Conservation (phyloP, 2,329 filamentous ascomycete species). For the Aspergillus transmontanensis region DNA sequence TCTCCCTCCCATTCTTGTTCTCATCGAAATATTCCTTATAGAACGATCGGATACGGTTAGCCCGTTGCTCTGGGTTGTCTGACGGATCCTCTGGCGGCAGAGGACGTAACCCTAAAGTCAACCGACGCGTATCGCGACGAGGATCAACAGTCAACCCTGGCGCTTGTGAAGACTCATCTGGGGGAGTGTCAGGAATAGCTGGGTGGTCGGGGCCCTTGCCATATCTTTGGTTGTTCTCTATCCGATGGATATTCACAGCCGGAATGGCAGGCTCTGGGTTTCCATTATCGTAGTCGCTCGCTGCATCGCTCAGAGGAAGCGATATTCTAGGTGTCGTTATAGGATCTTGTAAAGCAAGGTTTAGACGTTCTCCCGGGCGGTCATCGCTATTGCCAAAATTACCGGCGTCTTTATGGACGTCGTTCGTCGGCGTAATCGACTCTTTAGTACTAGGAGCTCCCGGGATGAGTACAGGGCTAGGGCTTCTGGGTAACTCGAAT, state of each 20-base stretch:
- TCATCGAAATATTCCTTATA: constrained; percentile 99
- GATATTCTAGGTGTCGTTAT: constrained; percentile 38
- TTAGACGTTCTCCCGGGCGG: constrained; percentile 22
- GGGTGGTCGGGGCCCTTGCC: constrained; percentile 15
- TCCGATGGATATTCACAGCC: constrained; percentile 32
- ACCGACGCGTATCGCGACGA: constrained; percentile 49
- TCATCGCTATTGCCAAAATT: constrained; percentile 14
- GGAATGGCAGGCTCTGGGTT: constrained; percentile 50
- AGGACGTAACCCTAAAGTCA: constrained; percentile 72
- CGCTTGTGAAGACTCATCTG: constrained; percentile 29
- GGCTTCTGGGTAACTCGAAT: constrained; percentile 23
- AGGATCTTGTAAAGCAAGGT: constrained; percentile 26
- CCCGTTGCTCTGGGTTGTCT: constrained; percentile 90
- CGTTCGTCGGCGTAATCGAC: constrained; percentile 7
- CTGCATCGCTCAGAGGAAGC: constrained; percentile 50
- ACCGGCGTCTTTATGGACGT: background rate
- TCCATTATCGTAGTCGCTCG: constrained; percentile 58
- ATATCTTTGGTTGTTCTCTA: constrained; percentile 25
- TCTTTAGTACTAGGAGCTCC: constrained; percentile 15
- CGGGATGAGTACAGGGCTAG: constrained; percentile 23
- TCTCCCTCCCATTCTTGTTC: constrained; percentile 56
- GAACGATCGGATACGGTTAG: constrained; percentile 96
- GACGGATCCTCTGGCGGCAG: constrained; percentile 83
- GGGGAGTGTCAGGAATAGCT: constrained; percentile 22
- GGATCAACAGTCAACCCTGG: constrained; percentile 28